Base-by-base conservation (phyloP, 2,329 filamentous ascomycete genomes). In the Talaromyces sp. region DNA sequence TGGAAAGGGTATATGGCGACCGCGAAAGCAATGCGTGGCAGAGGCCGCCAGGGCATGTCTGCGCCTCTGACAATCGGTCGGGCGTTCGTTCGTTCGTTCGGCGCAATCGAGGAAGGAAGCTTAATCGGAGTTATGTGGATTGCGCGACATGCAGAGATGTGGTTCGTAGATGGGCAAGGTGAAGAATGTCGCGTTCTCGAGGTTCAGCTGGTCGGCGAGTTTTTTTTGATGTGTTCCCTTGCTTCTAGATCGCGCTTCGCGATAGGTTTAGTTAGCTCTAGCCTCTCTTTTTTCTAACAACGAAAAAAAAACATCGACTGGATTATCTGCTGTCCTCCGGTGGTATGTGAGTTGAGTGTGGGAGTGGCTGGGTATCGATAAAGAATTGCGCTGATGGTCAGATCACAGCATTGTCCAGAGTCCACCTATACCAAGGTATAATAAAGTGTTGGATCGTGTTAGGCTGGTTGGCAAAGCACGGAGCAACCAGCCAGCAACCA, bases 1-100 rank as follows among this genome's bases (percentile, higher is more conserved):
- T 90, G 85, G 79, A 99, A 99, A 42, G 95, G 95, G 76, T 93
- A 96, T 68, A 89, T 93, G 82, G 94, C 95, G 77, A 99, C 91
- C 70, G 94, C 96, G 82, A 98, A 99, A 74, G 93, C 95, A 82
- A 99, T 97, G 72, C 92, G 91, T 78, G 93, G 91, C 77, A 99
- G 86, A 72, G 95, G 94, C 85, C 91, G 89, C 95, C 95, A 99
- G 85, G 93, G 91, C 93, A 96, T 96, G 78, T 69, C 73, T 73
- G 71, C 65, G 66, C 53, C 58, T 65, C 31, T 53, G 33, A 44
- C 47, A 30, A 60, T 59, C 55, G 40, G 30, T 60, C 51, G 51
- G 47, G 57, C 50, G 56, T 60, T 47, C 23, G 42, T 9, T 47
- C 23, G 42, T n/a, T 47, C 23, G 16, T 44, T 44, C 40, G 44